phyloP scores from a whole-genome alignment of 192 early-diverging fungal species.

The Dissophora ornata region DNA sequence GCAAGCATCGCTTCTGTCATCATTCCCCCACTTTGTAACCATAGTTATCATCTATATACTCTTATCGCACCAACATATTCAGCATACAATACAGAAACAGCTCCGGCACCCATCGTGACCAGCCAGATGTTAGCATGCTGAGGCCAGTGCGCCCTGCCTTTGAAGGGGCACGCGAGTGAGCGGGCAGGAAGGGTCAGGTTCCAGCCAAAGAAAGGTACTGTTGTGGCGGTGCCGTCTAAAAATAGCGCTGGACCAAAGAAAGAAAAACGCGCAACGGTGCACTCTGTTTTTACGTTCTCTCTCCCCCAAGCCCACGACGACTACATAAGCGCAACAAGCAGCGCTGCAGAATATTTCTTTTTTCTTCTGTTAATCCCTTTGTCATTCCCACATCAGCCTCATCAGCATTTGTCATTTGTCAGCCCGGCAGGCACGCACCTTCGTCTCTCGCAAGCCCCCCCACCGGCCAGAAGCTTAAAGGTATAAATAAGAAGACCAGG shows the following conservation, averaged over 20 bases:
- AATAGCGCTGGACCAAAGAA: neutral
- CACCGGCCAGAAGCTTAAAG: neutral
- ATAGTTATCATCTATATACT: neutral
- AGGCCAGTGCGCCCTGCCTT: too few species aligned
- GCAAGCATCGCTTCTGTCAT: neutral
- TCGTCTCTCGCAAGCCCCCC: too few species aligned
- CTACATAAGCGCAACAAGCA: neutral
- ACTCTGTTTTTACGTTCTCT: neutral
- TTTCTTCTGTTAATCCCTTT: neutral
- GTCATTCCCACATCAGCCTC: neutral
- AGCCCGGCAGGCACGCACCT: neutral
- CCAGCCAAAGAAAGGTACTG: neutral
- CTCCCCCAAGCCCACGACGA: neutral
- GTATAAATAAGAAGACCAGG: too few species aligned
- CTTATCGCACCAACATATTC: neutral
- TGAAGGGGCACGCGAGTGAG: too few species aligned
- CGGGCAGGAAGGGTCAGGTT: too few species aligned
- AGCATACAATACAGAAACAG: too few species aligned
- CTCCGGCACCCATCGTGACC: too few species aligned
- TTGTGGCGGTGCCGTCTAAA: slow-evolving; percentile 14
- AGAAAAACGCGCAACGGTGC: neutral
- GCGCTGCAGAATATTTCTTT: neutral
- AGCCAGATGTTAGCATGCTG: too few species aligned
- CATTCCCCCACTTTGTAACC: slow-evolving; percentile 7
- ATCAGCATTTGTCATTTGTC: neutral